Base-by-base conservation (phyloP, 164 flowering plant species). In the Stephania yunnanensis region DNA sequence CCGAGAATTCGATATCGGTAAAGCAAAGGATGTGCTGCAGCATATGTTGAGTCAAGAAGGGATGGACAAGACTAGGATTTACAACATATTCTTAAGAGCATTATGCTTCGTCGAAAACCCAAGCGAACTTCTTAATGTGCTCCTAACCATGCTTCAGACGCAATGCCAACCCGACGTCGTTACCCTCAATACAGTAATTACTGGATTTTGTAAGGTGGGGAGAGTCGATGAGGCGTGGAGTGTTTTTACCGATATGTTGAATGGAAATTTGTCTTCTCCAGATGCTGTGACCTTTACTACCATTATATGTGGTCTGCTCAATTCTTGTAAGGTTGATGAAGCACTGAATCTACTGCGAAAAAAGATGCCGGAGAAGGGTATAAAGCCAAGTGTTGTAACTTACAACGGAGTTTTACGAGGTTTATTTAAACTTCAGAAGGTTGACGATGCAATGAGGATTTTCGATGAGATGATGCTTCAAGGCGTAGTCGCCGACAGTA, bases 201-300 rank as follows among this genome's bases (percentile, higher is more conserved):
- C 89, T 72, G 99, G 97, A 8, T 87, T 93, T 46, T 95, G 98
- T 91, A 87, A 85, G 83, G 82, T 80, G 84, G 90, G 87, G 19
- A 87, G 86, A 73, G 78, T 89, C 61, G 89, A 87, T 42, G 96
- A 94, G 64, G 98, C 97, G 73, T 31, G 84, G 76, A 85, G 89
- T 76, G 89, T 95, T 20, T 69, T 93, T 31, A 53, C 85, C 58
- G 98, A 93, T 72, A 93, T 94, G 99, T 80, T 87, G 75, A 76
- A 6, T 45, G 97, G 93, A 11, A 86, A 83, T 71, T 87, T 91
- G 73, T 90, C 88, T 76, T 72, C 81, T 15, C 99, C 98, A 6
- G 98, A 95, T 89, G 81, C 73, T 46, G 90, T 94, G 69, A 95
- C 94, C 29, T 92, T 90, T 78, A 92, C 97, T 10, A 89, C 91